phyloP scores from a whole-genome alignment of 2,329 filamentous ascomycete genomes.

The Aotearoamyces nothofagi region DNA sequence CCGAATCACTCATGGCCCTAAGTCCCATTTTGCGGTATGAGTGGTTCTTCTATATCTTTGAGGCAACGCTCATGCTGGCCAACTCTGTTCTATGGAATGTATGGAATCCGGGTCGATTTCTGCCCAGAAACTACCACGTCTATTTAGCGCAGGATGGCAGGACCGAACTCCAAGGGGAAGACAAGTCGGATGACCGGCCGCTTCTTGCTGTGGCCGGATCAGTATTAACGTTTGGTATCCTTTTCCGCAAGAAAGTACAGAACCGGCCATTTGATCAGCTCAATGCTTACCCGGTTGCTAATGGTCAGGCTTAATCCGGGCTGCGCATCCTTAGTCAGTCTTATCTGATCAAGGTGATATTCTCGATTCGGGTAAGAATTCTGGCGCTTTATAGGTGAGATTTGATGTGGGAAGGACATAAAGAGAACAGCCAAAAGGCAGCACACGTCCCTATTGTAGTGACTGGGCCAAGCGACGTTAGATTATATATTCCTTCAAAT shows the following conservation, averaged over 20 bases:
- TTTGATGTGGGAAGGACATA: too few relatives aligned
- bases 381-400: too few relatives aligned
- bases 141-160: conserved; percentile 31
- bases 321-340: too few relatives aligned
- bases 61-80: conserved; percentile 31
- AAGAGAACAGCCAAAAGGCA: too few relatives aligned
- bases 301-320: too few relatives aligned
- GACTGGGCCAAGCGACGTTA: too few relatives aligned
- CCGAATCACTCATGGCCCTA: conserved; percentile 20
- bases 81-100: conserved; percentile 32
- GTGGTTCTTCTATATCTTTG: conserved; percentile 40
- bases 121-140: conserved; percentile 28
- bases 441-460: too few relatives aligned
- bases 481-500: too few relatives aligned
- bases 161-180: conserved; percentile 29
- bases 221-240: conserved; percentile 6
- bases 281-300: too few relatives aligned
- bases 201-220: conserved; percentile 3
- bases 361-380: too few relatives aligned
- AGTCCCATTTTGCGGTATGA: conserved; percentile 33
- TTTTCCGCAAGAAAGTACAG: conserved; percentile 5
- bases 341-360: too few relatives aligned
- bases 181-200: conserved; percentile 27
- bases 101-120: conserved; percentile 30
- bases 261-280: too few relatives aligned